Conservation (phyloP, 257 asterid genomes). For the Capsicum rhomboideum region DNA sequence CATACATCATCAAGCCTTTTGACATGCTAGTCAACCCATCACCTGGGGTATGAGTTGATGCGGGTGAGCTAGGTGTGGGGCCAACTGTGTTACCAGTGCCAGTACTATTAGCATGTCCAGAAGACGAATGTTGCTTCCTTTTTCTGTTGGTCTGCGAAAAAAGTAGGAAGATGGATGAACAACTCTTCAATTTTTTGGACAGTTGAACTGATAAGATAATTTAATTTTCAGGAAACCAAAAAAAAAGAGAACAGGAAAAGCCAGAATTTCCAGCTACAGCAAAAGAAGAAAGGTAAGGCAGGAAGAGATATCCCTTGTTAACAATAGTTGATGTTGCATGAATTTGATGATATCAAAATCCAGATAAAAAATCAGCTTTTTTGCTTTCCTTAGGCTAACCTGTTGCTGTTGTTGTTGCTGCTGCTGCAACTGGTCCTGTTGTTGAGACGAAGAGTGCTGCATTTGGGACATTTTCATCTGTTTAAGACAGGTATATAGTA, state of each 20-base stretch:
- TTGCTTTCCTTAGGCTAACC: conserved; percentile 10
- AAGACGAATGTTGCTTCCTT: conserved; percentile 76
- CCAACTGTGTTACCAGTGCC: conserved; percentile 46
- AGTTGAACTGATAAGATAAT: background rate
- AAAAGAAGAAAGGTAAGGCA: background rate
- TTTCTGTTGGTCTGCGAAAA: conserved; percentile 77
- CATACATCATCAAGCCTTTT: conserved; percentile 77
- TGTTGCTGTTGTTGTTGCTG: conserved; percentile 32
- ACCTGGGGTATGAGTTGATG: conserved; percentile 96
- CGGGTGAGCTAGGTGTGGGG: conserved; percentile 56
- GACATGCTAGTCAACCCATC: conserved; percentile 88
- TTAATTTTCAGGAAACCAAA: background rate
- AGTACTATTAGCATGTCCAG: conserved; percentile 62
- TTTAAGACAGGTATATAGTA: background rate
- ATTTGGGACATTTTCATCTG: conserved; percentile 48
- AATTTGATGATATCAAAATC: background rate
- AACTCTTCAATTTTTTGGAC: background rate
- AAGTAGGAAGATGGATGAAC: background rate
- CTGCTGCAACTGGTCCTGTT: conserved; percentile 47
- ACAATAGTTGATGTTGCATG: background rate
- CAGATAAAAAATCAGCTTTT: background rate
- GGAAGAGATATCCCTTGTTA: background rate
- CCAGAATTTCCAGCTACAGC: background rate
- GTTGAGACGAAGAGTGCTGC: conserved; percentile 52
- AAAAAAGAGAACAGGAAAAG: background rate